These are phyloP conservation scores for Nannizziopsis barbatae DNA, from an alignment of 2,329 filamentous ascomycete species.

Conservation along the genomic window DNA sequence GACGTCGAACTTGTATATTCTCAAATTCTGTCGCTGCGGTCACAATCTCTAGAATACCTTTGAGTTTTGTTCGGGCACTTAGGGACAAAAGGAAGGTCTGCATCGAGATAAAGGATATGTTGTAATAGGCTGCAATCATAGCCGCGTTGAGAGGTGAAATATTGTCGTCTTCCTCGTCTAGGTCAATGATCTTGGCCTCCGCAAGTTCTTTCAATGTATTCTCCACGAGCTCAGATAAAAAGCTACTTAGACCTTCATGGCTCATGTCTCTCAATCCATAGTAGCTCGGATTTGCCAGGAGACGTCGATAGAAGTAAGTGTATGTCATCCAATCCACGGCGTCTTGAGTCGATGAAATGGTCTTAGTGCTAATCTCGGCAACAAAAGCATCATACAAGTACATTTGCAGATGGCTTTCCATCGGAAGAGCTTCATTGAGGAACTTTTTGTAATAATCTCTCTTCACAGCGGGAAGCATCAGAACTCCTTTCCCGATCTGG, in stretches of 20 bases:
- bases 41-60: conserved; percentile 92
- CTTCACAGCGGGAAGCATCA: conserved; percentile 92
- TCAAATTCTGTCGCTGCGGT: conserved; percentile 97
- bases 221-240: conserved; percentile 90
- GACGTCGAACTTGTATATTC: conserved; percentile 80
- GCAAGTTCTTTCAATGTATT: conserved; percentile 78
- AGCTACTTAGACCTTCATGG: conserved; percentile 85
- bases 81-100: conserved; percentile 93
- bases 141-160: conserved; percentile 85
- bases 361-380: conserved; percentile 91
- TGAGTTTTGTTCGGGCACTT: conserved; percentile 79
- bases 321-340: conserved; percentile 98
- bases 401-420: conserved; percentile 85
- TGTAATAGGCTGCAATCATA: conserved; percentile 98
- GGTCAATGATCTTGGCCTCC: conserved; percentile 89
- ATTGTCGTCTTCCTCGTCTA: conserved; percentile 86
- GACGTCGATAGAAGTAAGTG: conserved; percentile 91
- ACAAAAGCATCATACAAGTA: conserved; percentile 95
- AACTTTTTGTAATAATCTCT: conserved; percentile 99
- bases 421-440: conserved; percentile 84
- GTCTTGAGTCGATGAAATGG: conserved; percentile 89
- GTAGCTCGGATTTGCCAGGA: conserved; percentile 92
- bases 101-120: conserved; percentile 98
- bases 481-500: conserved; percentile 73
- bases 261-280: conserved; percentile 82